Evolutionary conservation across 2,329 filamentous ascomycete genomes (phyloP), one percentile per base, ranked within the genome.

Genomic region (Apiospora rasikravindrae): DNA sequence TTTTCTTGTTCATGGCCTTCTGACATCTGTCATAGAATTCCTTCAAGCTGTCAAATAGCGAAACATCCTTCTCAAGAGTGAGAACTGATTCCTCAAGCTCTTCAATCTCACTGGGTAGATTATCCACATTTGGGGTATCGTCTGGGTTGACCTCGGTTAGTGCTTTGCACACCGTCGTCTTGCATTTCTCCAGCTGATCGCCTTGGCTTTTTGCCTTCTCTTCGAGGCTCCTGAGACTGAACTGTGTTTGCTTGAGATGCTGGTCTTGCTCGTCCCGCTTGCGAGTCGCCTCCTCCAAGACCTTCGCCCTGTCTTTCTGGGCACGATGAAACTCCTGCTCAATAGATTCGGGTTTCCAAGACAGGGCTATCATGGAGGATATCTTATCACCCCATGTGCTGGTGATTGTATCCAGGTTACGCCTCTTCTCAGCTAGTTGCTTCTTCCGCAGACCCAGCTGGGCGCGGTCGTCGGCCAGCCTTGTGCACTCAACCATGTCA

Each of bases 401-500:
- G 74, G 86, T 89, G 84, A 98, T 90, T 0, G 94, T 96, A 11
- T 95, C 89, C 2, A 98, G 85, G 73, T 93, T 93, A 45, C 90
- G 88, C 80, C 93, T 89, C 71, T 92, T 90, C 75, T 94, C 92
- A 74, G 90, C 89, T 40, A 94, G 82, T 78, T 98, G 93, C 76
- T 95, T 95, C 78, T 93, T 95, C 45, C 95, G 88, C 76, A 93
- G 91, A 72, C 97, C 94, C 14, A 99, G 87, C 77, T 93, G 92
- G 16, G 96, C 96, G 49, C 95, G 89, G 74, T 97, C 95, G 4
- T 92, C 91, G 7, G 95, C 94, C 72, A 93, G 89, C 72, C 92
- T 91, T 2, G 93, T 97, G 72, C 92, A 94, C 77, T 97, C 93
- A 11, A 95, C 88, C 47, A 98, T 88, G 79, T 98, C 96, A n/a